A percentile compares a stretch with the other conserved stretches of the same genome.
Evolutionary conservation across 2,329 filamentous ascomycete genomes (phyloP).

Genomic region (Hypoxylon sp.): DNA sequence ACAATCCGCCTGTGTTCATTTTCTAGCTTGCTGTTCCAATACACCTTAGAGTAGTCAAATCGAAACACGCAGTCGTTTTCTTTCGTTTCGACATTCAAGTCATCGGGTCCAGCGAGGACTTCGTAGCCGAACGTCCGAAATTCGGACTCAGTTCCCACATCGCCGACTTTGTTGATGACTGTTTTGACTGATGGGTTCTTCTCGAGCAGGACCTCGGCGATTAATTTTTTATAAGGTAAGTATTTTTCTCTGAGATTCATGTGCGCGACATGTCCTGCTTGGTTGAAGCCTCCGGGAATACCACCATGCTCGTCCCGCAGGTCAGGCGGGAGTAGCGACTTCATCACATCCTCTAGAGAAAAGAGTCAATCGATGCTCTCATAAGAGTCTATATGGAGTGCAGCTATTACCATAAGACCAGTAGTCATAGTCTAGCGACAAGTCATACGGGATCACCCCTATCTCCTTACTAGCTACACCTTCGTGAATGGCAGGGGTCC

Average conservation of each 20-base stretch:
- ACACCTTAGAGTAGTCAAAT: constrained; percentile 96
- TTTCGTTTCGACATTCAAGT: constrained; percentile 85
- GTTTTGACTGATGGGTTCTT: constrained; percentile 88
- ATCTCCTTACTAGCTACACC: constrained; percentile 79
- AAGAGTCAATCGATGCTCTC: constrained; percentile 21
- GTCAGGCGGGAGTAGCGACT: constrained; percentile 83
- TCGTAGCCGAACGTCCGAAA: constrained; percentile 96
- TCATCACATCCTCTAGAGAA: constrained; percentile 81
- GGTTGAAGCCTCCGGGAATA: constrained; percentile 87
- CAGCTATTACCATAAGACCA: constrained; percentile 80
- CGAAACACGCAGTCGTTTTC: constrained; percentile 89
- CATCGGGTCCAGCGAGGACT: constrained; percentile 82
- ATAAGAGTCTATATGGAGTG: background rate
- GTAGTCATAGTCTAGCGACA: constrained; percentile 85
- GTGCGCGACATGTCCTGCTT: constrained; percentile 92
- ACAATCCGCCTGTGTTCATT: constrained; percentile 89
- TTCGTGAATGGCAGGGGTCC: constrained; percentile 78
- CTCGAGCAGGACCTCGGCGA: constrained; percentile 88
- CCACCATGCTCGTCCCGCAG: constrained; percentile 79
- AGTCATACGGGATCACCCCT: constrained; percentile 79
- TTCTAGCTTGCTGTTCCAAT: constrained; percentile 96
- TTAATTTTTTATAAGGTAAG: constrained; percentile 86
- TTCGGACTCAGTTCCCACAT: constrained; percentile 86
- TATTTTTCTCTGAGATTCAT: constrained; percentile 90
- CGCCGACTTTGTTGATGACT: constrained; percentile 95